phyloP scores from a whole-genome alignment of 2,329 filamentous ascomycete genomes.

The Capronia coronata region DNA sequence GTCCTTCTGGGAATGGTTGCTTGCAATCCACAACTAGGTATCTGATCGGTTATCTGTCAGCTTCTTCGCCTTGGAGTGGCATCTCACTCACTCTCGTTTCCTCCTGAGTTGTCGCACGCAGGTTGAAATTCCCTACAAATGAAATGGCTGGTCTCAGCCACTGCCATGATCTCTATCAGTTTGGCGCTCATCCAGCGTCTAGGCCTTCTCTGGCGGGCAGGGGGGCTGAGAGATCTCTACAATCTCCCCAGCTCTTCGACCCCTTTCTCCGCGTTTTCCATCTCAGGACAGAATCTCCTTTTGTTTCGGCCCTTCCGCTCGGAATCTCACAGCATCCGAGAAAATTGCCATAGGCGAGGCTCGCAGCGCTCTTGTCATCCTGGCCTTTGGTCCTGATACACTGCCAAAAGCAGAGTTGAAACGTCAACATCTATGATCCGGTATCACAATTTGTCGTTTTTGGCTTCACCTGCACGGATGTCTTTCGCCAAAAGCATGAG shows the following conservation, averaged over 20 bases:
- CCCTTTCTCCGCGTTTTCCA: background rate
- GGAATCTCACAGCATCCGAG: conserved; percentile 1
- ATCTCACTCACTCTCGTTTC: background rate
- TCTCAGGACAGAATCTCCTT: background rate
- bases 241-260: background rate
- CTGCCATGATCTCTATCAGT: background rate
- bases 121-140: conserved; percentile 1
- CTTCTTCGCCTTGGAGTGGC: background rate
- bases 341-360: background rate
- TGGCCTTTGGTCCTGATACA: conserved; percentile 15
- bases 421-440: conserved; percentile 12
- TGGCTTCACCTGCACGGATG: background rate
- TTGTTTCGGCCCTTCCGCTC: background rate
- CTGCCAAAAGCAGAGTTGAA: conserved; percentile 14
- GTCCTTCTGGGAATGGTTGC: background rate
- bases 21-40: too few species aligned
- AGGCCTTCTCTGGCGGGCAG: background rate
- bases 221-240: background rate
- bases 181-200: background rate
- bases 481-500: background rate
- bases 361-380: background rate
- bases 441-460: conserved; percentile 23
- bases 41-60: background rate
- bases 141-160: background rate
- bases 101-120: conserved; percentile 3